Conservation (phyloP, 2,329 filamentous ascomycete species). For the Fonsecaea monophora region DNA sequence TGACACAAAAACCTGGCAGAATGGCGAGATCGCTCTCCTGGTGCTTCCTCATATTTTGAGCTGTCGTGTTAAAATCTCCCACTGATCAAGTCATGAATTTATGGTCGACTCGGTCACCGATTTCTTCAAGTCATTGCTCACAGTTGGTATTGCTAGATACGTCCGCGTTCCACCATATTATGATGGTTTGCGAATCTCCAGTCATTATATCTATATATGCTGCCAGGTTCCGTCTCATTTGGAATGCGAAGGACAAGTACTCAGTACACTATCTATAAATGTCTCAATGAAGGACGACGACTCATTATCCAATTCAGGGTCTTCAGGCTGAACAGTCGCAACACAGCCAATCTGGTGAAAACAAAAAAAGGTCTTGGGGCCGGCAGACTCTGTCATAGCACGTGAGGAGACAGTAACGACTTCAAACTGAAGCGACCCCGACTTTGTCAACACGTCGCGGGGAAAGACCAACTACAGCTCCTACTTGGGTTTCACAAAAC, state of each 20-base stretch:
- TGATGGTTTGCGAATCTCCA: background rate
- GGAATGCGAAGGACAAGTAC: background rate
- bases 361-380: background rate
- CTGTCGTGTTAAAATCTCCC: background rate
- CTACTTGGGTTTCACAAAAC: background rate
- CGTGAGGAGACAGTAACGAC: background rate
- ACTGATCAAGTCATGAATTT: background rate
- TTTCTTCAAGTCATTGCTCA: background rate
- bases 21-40: slow-evolving; percentile 1
- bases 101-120: background rate
- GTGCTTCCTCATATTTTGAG: background rate
- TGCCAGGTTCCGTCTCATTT: background rate
- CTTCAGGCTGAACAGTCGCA: background rate
- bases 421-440: background rate
- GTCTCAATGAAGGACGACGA: background rate
- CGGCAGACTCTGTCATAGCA: background rate
- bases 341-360: background rate
- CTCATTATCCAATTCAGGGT: background rate
- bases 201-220: background rate
- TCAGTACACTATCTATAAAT: background rate
- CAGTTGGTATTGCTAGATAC: background rate
- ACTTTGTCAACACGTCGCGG: background rate
- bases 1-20: slow-evolving; percentile 17
- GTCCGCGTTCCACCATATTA: background rate
- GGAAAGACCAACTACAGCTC: background rate